Conservation (phyloP, 495 filamentous ascomycete genomes). For the Cercophora newfieldiana region DNA sequence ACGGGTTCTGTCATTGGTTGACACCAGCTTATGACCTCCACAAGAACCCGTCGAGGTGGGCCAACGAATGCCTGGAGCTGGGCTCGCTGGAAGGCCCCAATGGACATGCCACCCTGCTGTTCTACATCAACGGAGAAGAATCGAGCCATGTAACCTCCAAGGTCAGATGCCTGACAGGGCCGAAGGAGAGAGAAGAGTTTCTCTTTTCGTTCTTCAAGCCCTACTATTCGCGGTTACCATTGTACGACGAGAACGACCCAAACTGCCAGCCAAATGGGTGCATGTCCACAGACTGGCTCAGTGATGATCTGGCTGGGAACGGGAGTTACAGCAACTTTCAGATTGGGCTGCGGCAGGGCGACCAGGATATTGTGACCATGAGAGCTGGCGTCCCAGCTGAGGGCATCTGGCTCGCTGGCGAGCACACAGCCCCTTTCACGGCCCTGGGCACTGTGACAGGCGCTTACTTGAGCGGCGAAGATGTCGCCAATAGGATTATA, state of each 20-base stretch:
- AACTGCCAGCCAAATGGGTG: slow-evolving; percentile 64
- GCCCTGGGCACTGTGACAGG: slow-evolving; percentile 85
- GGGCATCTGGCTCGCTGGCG: slow-evolving; percentile 87
- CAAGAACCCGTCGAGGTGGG: slow-evolving; percentile 67
- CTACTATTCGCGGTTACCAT: slow-evolving; percentile 73
- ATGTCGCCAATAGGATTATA: slow-evolving; percentile 65
- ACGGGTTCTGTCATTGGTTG: slow-evolving; percentile 70
- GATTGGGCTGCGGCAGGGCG: slow-evolving; percentile 68
- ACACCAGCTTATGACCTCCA: slow-evolving; percentile 60
- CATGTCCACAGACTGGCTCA: slow-evolving; percentile 76
- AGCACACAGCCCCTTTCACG: slow-evolving; percentile 91
- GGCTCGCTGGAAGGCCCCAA: slow-evolving; percentile 59
- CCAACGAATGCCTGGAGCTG: slow-evolving; percentile 78
- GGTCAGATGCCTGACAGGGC: slow-evolving; percentile 37
- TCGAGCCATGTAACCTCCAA: slow-evolving; percentile 48
- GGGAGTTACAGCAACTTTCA: slow-evolving; percentile 94
- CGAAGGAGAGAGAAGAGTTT: slow-evolving; percentile 44
- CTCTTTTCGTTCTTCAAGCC: slow-evolving; percentile 65
- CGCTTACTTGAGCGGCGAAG: slow-evolving; percentile 90
- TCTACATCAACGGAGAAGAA: slow-evolving; percentile 80
- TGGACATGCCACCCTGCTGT: slow-evolving; percentile 84
- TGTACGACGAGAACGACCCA: slow-evolving; percentile 53
- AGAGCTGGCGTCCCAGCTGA: slow-evolving; percentile 66
- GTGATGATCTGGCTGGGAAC: slow-evolving; percentile 79
- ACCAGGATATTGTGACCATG: slow-evolving; percentile 71